Evolutionary conservation across 2,329 filamentous ascomycete species (phyloP), one percentile per base, ranked within the genome.

Genomic region (Beauveria rudraprayagi): DNA sequence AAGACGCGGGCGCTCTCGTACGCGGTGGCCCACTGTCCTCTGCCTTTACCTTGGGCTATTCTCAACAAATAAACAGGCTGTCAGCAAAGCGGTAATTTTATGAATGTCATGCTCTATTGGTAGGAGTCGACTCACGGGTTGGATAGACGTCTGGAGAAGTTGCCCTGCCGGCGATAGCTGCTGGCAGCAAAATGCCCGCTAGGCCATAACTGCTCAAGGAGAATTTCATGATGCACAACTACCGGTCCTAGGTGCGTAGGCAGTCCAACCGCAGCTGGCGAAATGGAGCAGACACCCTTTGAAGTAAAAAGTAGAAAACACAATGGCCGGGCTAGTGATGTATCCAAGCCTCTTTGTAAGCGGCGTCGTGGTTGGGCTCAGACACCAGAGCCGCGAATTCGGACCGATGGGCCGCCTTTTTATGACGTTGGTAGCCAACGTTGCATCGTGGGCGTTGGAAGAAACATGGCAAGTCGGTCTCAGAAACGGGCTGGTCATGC

Each of bases 1-100:
- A 89, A 71, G 1, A 73, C 69, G 40, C 78, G 75, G 1, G 86
- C 86, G 63, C 80, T 83, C 48, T 72, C 72, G 67, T 87, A 88
- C 47, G 85, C 84, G 28, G 76, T 74, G 8, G 76, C 75, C 86
- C 86, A 89, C 30, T 61, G 62, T 1, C 74, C 76, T 3, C 63
- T 56, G 6, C 72, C 73, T 54, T 70, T 69, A 4, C 70, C 70
- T 6, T 64, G 40, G 2, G 73, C 74, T 76, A 8, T 10, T 48
- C 3, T 37, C 34, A 14, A 5, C 34, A 37, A 4, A 37, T 14
- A 1, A 37, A 14, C 11, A 14, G 34, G 1, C 34, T 37, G 34
- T 37, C 34, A 37, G 34, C 34, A 37, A 37, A 34, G 30, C 11
- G 16, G 24, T 26, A 28, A 5, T 34, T 19, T 17, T 3, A 51